These are phyloP conservation scores for Gentiana dahurica DNA, from an alignment of 257 asterid genomes.

Conservation along the genomic window DNA sequence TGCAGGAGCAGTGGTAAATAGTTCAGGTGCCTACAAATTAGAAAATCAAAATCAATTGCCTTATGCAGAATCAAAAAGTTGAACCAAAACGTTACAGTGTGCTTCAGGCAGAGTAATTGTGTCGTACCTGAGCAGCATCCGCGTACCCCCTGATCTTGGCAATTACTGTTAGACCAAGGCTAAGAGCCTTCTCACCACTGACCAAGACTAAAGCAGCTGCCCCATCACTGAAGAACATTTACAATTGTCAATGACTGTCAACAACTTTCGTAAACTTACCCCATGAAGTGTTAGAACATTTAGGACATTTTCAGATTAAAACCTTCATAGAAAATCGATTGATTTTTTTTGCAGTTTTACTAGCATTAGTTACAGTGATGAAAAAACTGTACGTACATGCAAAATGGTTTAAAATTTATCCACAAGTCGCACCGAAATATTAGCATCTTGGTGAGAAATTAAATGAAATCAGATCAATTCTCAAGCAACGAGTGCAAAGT, in stretches of 20 bases:
- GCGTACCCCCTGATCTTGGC: slow-evolving; percentile 90
- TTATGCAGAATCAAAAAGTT: background rate
- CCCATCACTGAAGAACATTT: slow-evolving; percentile 65
- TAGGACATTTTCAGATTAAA: slow-evolving; percentile 3
- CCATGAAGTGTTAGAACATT: slow-evolving; percentile 1
- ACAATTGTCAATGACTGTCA: slow-evolving; percentile 10
- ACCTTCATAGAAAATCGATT: background rate
- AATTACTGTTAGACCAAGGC: slow-evolving; percentile 78
- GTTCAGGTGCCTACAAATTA: slow-evolving; percentile 77
- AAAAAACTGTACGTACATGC: too few species aligned
- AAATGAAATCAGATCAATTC: too few species aligned
- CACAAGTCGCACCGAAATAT: too few species aligned
- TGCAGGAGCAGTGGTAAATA: slow-evolving; percentile 91
- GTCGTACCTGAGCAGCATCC: slow-evolving; percentile 89
- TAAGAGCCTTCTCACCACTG: slow-evolving; percentile 74
- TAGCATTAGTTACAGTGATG: too few species aligned
- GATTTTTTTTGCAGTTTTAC: background rate
- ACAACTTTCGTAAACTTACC: background rate
- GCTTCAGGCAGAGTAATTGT: background rate
- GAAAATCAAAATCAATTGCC: background rate
- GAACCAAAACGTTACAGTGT: background rate
- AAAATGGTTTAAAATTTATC: too few species aligned
- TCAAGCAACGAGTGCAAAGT: too few species aligned
- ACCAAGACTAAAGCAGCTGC: slow-evolving; percentile 97
- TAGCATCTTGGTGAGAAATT: too few species aligned